Evolutionary conservation across 2,329 filamentous ascomycete species (phyloP), one percentile per base, ranked within the genome.

Genomic region (Monilinia fructicola): DNA sequence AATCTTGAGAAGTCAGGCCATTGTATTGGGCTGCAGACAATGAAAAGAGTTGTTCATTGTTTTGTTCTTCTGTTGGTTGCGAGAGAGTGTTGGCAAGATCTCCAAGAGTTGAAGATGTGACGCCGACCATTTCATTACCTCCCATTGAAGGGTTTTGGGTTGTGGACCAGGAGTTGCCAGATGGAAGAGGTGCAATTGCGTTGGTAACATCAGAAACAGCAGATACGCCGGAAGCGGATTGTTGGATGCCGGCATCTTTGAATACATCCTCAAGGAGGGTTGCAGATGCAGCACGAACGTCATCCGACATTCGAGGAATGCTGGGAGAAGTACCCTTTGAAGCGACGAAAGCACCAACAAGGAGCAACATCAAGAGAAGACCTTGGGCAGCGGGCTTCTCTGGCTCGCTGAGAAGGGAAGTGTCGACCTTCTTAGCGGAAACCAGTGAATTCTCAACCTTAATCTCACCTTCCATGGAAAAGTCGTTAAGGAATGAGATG

Each of bases 331-430:
- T 86, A 72, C 87, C 87, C 79, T 93, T 96, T 42, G 94, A 97
- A 69, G 95, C 90, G 73, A 98, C 93, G 76, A 97, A 97, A 64
- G 95, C 95, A 76, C 95, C 95, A 71, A 97, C 93, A 65, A 99
- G 90, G 76, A 99, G 90, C 73, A 97, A 90, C 92, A 97, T 96
- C 79, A 94, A 90, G 78, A 98, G 84, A 74, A 98, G 81, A 74
- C 92, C 91, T 74, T 93, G 91, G 72, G 92, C 89, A 69, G 88
- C 84, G 67, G 85, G 81, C 80, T 89, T 89, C 69, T 90, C 86
- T 67, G 79, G 77, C 53, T 87, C 83, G 73, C 77, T 76, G 54
- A 79, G 76, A 61, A 82, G 78, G 66, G 77, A 71, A 67, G 76
- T 73, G 68, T 84, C 82, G 69, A 78, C 67, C 79, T 87, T 86